Base-by-base conservation (phyloP, 768 basidiomycete genomes). In the Mycena chlorophos region DNA sequence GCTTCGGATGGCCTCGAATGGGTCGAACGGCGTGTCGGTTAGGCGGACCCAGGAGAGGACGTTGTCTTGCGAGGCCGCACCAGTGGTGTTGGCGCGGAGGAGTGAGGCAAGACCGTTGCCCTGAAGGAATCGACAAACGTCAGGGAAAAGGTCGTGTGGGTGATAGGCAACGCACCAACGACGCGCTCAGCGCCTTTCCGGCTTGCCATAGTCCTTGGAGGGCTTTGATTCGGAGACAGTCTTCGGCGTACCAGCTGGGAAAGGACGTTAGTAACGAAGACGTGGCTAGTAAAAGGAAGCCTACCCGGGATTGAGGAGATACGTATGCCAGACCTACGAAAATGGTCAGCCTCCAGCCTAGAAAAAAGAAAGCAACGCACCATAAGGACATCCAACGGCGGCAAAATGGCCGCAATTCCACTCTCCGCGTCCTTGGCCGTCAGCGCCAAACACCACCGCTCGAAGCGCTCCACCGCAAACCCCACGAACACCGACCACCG, bases 261-360 rank as follows among this genome's bases (percentile, higher is more conserved):
- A 0, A 51, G 12, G 10, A 17, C 17, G 17, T 19, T 3, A 14
- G n/a, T 23, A 26, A 26, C 14, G n/a, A 31, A 39, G 22, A 26
- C 1, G n/a, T 28, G 51, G 34, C 25, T 52, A 27, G 58, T 3
- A 34, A 52, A 22, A 55, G 31, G 31, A 34, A 34, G 8, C 56
- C 2, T 22, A 56, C 69, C 64, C 42, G 14, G 57, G 57, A 27
- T 64, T 68, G 10, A 75, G 58, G 64, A 73, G 66, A 52, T 75
- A 75, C 1, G 74, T 60, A 53, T 75, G 74, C 72, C 71, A 73
- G 10, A 73, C 68, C 70, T 71, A 22, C 12, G 5, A n/a, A n/a
- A n/a, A n/a, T 22, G 19, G 26, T 40, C 6, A 40, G 39, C 39
- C 20, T 6, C 19, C 12, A 40, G 19, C 8, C 12, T n/a, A 20